Conservation (phyloP, 257 asterid genomes). For the Galeopsis tetrahit region DNA sequence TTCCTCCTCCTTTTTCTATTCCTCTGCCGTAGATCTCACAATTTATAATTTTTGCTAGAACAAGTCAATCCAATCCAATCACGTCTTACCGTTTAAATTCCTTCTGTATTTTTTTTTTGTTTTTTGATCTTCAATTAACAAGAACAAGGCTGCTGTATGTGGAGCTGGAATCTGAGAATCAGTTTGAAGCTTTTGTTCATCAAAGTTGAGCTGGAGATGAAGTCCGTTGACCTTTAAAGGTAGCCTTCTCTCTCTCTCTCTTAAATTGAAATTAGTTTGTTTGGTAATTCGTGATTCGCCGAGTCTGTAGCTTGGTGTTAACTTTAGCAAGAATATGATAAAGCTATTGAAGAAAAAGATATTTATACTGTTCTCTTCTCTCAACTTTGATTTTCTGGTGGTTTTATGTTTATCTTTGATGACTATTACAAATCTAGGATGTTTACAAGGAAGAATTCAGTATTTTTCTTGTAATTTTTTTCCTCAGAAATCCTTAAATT, state of each 20-base stretch:
- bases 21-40: slow-evolving; percentile 43
- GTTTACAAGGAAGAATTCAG: neutral
- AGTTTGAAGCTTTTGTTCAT: slow-evolving; percentile 20
- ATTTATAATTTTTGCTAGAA: slow-evolving; percentile 14
- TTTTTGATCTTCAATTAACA: slow-evolving; percentile 8
- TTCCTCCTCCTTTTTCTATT: neutral
- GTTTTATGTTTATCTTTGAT: slow-evolving; percentile 1
- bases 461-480: neutral
- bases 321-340: slow-evolving; percentile 8
- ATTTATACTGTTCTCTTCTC: neutral
- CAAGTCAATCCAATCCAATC: slow-evolving; percentile 25
- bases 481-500: neutral
- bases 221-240: slow-evolving; percentile 40
- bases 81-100: slow-evolving; percentile 4
- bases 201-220: slow-evolving; percentile 31
- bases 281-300: slow-evolving; percentile 16
- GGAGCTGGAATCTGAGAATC: slow-evolving; percentile 32
- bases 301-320: neutral
- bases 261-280: slow-evolving; percentile 8
- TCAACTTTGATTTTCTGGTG: slow-evolving; percentile 5
- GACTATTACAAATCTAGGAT: neutral
- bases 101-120: too few species aligned
- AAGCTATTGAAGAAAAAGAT: slow-evolving; percentile 7
- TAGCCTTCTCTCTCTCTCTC: neutral
- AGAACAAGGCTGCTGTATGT: neutral